A percentile compares a stretch with the other conserved stretches of the same genome.
phyloP scores from a whole-genome alignment of 345 rosid species.

The Crucihimalaya himalaica region DNA sequence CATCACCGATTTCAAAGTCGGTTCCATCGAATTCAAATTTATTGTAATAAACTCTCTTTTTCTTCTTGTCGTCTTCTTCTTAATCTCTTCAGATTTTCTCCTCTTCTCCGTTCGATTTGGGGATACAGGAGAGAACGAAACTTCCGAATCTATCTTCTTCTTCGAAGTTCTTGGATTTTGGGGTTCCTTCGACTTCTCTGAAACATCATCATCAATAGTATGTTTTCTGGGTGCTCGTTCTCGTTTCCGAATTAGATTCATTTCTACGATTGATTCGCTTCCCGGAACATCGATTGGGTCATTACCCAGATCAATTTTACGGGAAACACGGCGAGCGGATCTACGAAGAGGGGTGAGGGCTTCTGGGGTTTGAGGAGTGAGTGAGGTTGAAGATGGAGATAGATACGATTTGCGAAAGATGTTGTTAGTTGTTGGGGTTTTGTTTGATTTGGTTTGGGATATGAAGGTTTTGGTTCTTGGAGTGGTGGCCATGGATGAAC shows the following conservation, averaged over 20 bases:
- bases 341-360: constrained; percentile 53
- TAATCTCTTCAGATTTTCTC: constrained; percentile 29
- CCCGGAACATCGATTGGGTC: constrained; percentile 9
- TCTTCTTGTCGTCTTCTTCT: too few species aligned
- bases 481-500: constrained; percentile 53
- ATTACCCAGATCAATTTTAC: constrained; percentile 29
- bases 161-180: not conserved
- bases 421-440: constrained; percentile 24
- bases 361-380: constrained; percentile 57
- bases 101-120: constrained; percentile 53
- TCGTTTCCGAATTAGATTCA: constrained; percentile 26
- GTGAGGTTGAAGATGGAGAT: constrained; percentile 36
- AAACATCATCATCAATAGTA: not conserved
- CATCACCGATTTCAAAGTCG: constrained; percentile 75
- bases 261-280: constrained; percentile 21
- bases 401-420: constrained; percentile 28
- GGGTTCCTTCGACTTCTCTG: not conserved
- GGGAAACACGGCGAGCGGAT: constrained; percentile 47
- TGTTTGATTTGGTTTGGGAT: constrained; percentile 39
- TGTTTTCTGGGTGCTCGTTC: constrained; percentile 26
- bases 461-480: constrained; percentile 41
- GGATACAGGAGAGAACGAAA: constrained; percentile 51
- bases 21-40: constrained; percentile 72
- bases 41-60: constrained; percentile 66
- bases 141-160: constrained; percentile 33